Conservation (phyloP, 2,329 filamentous ascomycete genomes). For the Fusarium begoniae region DNA sequence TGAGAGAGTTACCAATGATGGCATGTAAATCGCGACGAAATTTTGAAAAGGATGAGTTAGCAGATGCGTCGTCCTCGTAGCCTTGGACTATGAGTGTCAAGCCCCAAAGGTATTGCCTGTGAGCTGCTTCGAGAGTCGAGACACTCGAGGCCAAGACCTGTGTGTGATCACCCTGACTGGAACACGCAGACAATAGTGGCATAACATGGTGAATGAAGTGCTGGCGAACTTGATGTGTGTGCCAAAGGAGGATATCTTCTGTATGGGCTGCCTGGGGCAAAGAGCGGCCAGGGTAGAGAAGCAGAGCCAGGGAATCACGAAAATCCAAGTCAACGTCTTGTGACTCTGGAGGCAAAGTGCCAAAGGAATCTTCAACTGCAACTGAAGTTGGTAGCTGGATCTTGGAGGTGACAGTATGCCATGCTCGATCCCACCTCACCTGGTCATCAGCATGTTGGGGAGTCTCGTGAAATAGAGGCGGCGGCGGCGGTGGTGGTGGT, state of each 20-base stretch:
- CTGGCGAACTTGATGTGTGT: conserved; percentile 67
- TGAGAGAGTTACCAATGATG: conserved; percentile 71
- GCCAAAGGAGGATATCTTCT: conserved; percentile 68
- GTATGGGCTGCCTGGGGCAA: conserved; percentile 62
- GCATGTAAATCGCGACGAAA: conserved; percentile 72
- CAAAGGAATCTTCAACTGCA: conserved; percentile 64
- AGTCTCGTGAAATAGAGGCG: conserved; percentile 33
- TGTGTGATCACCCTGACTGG: conserved; percentile 52
- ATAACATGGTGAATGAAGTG: conserved; percentile 70
- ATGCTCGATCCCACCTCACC: conserved; percentile 67
- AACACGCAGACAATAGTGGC: conserved; percentile 62
- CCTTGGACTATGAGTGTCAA: conserved; percentile 61
- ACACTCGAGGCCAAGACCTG: conserved; percentile 63
- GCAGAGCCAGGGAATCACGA: conserved; percentile 60
- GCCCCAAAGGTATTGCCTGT: conserved; percentile 66
- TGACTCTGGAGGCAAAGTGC: conserved; percentile 55
- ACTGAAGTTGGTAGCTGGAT: conserved; percentile 67
- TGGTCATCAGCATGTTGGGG: conserved; percentile 56
- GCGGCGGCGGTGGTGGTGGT: conserved; percentile 32
- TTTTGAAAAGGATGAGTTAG: conserved; percentile 53
- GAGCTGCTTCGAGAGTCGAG: conserved; percentile 66
- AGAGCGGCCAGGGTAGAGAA: conserved; percentile 58
- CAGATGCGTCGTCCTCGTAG: conserved; percentile 51
- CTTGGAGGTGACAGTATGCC: conserved; percentile 67
- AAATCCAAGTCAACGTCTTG: conserved; percentile 58